Conservation (phyloP, 2,329 filamentous ascomycete species). For the Cladosporium sphaerospermum region DNA sequence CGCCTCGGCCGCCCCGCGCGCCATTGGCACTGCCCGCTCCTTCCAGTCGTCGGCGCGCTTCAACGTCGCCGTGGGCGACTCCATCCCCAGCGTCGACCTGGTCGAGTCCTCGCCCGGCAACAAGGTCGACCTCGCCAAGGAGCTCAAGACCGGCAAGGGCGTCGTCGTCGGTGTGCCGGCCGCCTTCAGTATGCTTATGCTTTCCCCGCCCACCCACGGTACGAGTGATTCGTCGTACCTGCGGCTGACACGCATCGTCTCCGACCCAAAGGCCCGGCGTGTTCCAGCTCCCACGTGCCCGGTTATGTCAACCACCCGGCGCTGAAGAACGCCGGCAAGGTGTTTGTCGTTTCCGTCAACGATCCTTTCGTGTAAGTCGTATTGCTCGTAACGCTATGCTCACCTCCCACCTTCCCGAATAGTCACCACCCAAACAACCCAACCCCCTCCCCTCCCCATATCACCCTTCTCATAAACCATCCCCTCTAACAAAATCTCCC, state of each 20-base stretch:
- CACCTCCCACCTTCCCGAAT: not conserved
- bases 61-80: slow-evolving; percentile 71
- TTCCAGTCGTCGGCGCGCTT: slow-evolving; percentile 62
- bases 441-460: not conserved
- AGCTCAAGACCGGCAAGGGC: slow-evolving; percentile 62
- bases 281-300: slow-evolving; percentile 69
- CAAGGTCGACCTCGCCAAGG: slow-evolving; percentile 79
- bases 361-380: slow-evolving; percentile 70
- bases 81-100: slow-evolving; percentile 68
- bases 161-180: slow-evolving; percentile 76
- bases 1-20: slow-evolving; percentile 11
- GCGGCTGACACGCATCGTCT: not conserved
- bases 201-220: slow-evolving; percentile 16
- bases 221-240: not conserved
- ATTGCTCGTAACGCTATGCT: slow-evolving; percentile 33
- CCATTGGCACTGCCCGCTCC: slow-evolving; percentile 17
- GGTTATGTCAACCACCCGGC: slow-evolving; percentile 76
- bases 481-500: not conserved
- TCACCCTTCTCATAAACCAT: not conserved
- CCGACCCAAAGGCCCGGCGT: slow-evolving; percentile 45
- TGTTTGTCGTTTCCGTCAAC: slow-evolving; percentile 89
- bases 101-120: slow-evolving; percentile 84
- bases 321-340: slow-evolving; percentile 71
- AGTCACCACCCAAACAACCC: not conserved
- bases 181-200: slow-evolving; percentile 33